Conservation (phyloP, 2,329 filamentous ascomycete species). For the Nigrospora osmanthi region DNA sequence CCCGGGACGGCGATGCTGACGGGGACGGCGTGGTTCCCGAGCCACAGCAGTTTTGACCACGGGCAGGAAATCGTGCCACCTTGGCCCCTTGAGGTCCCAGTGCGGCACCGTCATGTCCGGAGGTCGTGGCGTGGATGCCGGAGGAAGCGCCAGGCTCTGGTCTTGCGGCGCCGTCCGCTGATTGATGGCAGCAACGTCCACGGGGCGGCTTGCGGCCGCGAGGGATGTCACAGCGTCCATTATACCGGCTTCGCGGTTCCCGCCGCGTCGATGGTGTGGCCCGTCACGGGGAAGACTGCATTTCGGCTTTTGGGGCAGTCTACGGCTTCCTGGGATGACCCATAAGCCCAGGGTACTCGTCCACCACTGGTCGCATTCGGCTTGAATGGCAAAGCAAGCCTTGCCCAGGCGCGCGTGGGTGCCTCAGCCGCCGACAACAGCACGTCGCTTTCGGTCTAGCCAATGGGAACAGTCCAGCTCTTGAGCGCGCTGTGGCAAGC, state of each 20-base stretch:
- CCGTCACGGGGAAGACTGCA: conserved; percentile 18
- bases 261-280: conserved; percentile 13
- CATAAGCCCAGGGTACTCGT: conserved; percentile 22
- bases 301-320: conserved; percentile 2
- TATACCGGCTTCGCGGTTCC: conserved; percentile 14
- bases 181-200: conserved; percentile 22
- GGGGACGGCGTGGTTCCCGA: conserved; percentile 40
- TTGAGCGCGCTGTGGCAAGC: conserved; percentile 20
- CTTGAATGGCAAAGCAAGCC: conserved; percentile 37
- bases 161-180: conserved; percentile 19
- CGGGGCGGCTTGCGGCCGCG: conserved; percentile 16
- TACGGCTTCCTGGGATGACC: conserved; percentile 9
- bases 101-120: conserved; percentile 24
- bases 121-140: conserved; percentile 28
- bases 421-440: conserved; percentile 17
- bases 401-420: conserved; percentile 25
- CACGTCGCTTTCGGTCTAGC: conserved; percentile 17
- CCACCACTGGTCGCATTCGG: conserved; percentile 26
- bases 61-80: conserved; percentile 27
- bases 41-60: conserved; percentile 31
- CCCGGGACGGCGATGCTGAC: conserved; percentile 40
- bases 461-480: conserved; percentile 20
- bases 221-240: conserved; percentile 10
- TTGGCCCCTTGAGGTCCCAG: conserved; percentile 19
- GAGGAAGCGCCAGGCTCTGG: conserved; percentile 23